Percentiles rank a stretch among this genome's conserved stretches.
Evolutionary conservation across 2,329 filamentous ascomycete genomes (phyloP).

Genomic region (Hymenoscyphus infarciens): DNA sequence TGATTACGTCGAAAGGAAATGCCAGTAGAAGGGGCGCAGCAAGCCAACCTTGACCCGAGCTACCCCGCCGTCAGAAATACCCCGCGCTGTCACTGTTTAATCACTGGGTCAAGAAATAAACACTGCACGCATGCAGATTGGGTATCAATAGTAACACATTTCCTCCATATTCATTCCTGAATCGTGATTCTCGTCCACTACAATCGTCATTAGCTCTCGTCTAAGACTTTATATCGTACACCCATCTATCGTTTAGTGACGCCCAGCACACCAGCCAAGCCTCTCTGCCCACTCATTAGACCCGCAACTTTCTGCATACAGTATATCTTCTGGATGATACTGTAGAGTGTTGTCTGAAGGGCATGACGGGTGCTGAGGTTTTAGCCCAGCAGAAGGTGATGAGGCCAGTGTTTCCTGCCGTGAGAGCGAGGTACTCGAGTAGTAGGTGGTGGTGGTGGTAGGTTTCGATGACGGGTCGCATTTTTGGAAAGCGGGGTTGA

Average conservation of each 20-base stretch:
- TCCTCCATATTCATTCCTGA: background rate
- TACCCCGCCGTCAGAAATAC: background rate
- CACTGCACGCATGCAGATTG: background rate
- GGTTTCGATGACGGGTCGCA: constrained; percentile 12
- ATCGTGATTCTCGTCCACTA: background rate
- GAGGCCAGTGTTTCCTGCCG: constrained; percentile 16
- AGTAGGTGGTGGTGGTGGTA: too few species aligned
- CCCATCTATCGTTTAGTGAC: background rate
- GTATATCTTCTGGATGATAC: too few species aligned
- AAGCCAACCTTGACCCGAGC: background rate
- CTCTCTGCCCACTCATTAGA: background rate
- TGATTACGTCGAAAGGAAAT: too few species aligned
- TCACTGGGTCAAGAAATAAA: background rate
- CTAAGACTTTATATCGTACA: background rate
- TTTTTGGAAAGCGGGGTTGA: constrained; percentile 4
- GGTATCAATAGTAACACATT: background rate
- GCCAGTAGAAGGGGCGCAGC: too few species aligned
- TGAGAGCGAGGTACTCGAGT: constrained; percentile 17
- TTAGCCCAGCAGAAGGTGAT: constrained; percentile 17
- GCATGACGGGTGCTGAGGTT: background rate
- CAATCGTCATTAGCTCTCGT: background rate
- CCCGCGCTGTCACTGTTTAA: background rate
- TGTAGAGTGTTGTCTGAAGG: background rate
- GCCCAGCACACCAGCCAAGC: background rate
- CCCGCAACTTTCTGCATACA: background rate